Evolutionary conservation across 139 green algal species (phyloP), one percentile per base, ranked within the genome.

Genomic region (Chlamydomonas sphaeroides): DNA sequence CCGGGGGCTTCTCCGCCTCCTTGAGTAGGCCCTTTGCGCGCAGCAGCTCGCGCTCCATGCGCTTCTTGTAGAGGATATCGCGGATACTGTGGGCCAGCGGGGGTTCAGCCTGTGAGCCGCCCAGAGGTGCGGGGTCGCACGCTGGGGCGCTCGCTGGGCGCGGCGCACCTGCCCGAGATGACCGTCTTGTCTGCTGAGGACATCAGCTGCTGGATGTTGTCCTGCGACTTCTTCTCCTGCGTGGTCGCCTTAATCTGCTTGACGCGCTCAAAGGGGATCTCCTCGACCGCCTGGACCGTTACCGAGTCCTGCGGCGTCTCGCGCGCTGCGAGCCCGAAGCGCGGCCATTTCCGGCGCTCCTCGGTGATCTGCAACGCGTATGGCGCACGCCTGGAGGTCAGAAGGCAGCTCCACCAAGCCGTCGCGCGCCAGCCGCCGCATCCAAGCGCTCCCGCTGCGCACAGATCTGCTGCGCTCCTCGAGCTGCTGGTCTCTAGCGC

Each of bases 241-340:
- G 91, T 90, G 36, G 91, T 97, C 66, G 95, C 91, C 89, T 98
- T 97, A 61, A 90, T 57, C 57, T 91, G 87, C 17, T 91, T 80
- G 42, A 95, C 86, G 33, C 92, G 91, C 78, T 99, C 97, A 63
- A 99, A 95, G 63, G 93, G 96, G 68, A 99, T 96, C 61, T 99
- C 95, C 66, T 99, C 97, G 7, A 87, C 88, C 17, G 88, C 89
- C 70, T 94, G 79, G 35, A 84, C 61, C 35, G 94, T 96, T 39
- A 95, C 84, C n/a, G 89, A 91, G 63, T 99, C 97, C 48, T 97
- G 88, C 65, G 90, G 92, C 41, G 98, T 95, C 83, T 99, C 96
- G 65, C 98, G 90, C 0, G 93, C 86, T 15, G 95, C 96, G 28
- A 94, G 80, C 20, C 97, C 97, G 92, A 99, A 99, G 41, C 95